These are phyloP conservation scores for Vanrija humicola DNA, from an alignment of 1,284 basidiomycete genomes.

Conservation along the genomic window DNA sequence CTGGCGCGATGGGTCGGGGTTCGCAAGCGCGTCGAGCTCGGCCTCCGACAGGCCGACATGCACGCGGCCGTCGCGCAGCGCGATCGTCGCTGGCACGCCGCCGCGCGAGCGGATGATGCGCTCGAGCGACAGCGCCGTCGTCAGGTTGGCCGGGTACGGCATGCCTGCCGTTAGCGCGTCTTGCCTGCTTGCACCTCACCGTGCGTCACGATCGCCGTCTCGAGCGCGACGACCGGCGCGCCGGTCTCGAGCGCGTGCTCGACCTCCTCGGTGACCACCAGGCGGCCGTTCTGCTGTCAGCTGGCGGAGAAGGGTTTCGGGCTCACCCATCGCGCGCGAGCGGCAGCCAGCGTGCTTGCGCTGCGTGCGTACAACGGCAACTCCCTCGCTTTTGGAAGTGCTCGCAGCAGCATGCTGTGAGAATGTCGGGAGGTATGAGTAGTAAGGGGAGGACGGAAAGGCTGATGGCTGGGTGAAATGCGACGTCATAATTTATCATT, in stretches of 20 bases:
- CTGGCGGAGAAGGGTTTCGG: too few species aligned
- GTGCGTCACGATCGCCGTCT: slow-evolving; percentile 86
- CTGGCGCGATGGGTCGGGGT: slow-evolving; percentile 47
- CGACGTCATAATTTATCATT: too few species aligned
- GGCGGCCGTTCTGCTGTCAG: slow-evolving; percentile 23
- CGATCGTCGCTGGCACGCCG: slow-evolving; percentile 86
- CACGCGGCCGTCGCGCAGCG: slow-evolving; percentile 73
- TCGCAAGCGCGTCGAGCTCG: slow-evolving; percentile 65
- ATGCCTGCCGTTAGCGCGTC: slow-evolving; percentile 53
- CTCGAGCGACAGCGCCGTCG: slow-evolving; percentile 71
- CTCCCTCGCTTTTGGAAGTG: too few species aligned
- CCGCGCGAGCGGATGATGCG: slow-evolving; percentile 70
- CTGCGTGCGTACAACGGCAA: neutral
- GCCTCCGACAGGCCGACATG: slow-evolving; percentile 72
- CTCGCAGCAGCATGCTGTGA: too few species aligned
- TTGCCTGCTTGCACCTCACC: slow-evolving; percentile 44
- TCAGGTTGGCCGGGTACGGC: slow-evolving; percentile 71
- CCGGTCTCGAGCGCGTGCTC: slow-evolving; percentile 63
- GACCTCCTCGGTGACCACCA: slow-evolving; percentile 59
- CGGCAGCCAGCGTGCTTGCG: slow-evolving; percentile 7
- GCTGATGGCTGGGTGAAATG: too few species aligned
- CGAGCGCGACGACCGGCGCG: slow-evolving; percentile 53
- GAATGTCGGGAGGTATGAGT: too few species aligned
- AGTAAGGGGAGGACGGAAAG: too few species aligned
- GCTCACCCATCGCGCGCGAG: slow-evolving; percentile 7